Percentiles rank a stretch among this genome's conserved stretches.
These are phyloP conservation scores for Beverwykella pulmonaria DNA, from an alignment of 495 filamentous ascomycete species.

Conservation along the genomic window DNA sequence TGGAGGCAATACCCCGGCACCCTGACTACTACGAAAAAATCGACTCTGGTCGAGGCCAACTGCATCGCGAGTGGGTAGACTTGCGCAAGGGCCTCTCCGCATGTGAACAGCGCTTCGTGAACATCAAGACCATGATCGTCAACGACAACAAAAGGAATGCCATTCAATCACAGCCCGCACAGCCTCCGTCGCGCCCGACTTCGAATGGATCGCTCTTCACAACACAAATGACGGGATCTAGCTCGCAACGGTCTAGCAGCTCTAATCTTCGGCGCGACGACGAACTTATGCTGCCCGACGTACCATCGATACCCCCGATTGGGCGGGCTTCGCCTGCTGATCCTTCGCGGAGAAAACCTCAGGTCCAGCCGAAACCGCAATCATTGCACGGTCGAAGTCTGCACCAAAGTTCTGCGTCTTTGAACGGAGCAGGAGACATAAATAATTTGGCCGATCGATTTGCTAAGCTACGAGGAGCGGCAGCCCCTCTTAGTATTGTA, in stretches of 20 bases:
- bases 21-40: slow-evolving; percentile 62
- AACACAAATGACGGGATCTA: neutral
- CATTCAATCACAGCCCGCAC: slow-evolving; percentile 41
- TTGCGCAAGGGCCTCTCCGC: slow-evolving; percentile 47
- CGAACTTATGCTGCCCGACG: slow-evolving; percentile 35
- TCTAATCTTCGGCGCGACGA: slow-evolving; percentile 22
- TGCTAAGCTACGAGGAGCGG: slow-evolving; percentile 55
- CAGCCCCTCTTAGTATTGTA: slow-evolving; percentile 27
- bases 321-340: slow-evolving; percentile 22
- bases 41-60: slow-evolving; percentile 48
- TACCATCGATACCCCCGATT: slow-evolving; percentile 4
- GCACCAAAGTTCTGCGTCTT: slow-evolving; percentile 14
- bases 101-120: slow-evolving; percentile 54
- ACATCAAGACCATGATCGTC: slow-evolving; percentile 68
- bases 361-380: slow-evolving; percentile 65
- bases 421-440: slow-evolving; percentile 10
- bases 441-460: slow-evolving; percentile 62
- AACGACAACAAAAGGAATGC: slow-evolving; percentile 65
- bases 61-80: slow-evolving; percentile 55
- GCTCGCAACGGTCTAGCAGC: slow-evolving; percentile 34
- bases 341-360: slow-evolving; percentile 50
- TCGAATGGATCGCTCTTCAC: slow-evolving; percentile 9
- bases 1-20: slow-evolving; percentile 72
- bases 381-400: slow-evolving; percentile 60
- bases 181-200: slow-evolving; percentile 7